phyloP scores from a whole-genome alignment of 768 basidiomycete species.

The Pleurotus salmoneostramineus region DNA sequence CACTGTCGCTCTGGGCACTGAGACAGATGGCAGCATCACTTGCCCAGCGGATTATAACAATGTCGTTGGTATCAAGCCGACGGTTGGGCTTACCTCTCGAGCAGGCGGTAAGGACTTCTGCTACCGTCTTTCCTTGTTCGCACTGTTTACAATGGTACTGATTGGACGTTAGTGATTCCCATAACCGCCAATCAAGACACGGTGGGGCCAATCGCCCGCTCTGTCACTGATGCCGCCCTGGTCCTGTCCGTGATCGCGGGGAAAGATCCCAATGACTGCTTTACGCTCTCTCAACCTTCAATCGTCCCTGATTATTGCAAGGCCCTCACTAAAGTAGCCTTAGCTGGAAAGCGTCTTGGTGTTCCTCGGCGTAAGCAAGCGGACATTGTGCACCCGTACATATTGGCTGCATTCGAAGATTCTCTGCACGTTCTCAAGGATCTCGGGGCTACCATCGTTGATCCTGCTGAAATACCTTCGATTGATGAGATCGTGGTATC shows the following conservation, averaged over 20 bases:
- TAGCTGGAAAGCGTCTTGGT: constrained; percentile 50
- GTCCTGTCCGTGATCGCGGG: constrained; percentile 57
- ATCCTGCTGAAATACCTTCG: constrained; percentile 59
- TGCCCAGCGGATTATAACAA: constrained; percentile 52
- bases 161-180: constrained; percentile 41
- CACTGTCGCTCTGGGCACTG: constrained; percentile 44
- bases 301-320: constrained; percentile 51
- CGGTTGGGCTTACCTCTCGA: constrained; percentile 54
- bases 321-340: constrained; percentile 43
- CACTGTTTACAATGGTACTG: neutral
- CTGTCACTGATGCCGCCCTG: constrained; percentile 50
- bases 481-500: constrained; percentile 65
- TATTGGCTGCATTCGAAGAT: constrained; percentile 34
- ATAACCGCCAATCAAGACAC: constrained; percentile 57
- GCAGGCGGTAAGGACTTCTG: constrained; percentile 40
- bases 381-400: constrained; percentile 26
- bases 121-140: neutral
- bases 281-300: constrained; percentile 47
- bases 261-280: constrained; percentile 49
- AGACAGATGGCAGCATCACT: constrained; percentile 53
- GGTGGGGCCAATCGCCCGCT: constrained; percentile 53
- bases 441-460: constrained; percentile 51
- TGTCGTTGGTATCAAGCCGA: constrained; percentile 57
- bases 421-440: constrained; percentile 31
- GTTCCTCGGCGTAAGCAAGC: constrained; percentile 42